These are phyloP conservation scores for Yarrowia bubula DNA, from an alignment of 805 yeast species.

Conservation along the genomic window DNA sequence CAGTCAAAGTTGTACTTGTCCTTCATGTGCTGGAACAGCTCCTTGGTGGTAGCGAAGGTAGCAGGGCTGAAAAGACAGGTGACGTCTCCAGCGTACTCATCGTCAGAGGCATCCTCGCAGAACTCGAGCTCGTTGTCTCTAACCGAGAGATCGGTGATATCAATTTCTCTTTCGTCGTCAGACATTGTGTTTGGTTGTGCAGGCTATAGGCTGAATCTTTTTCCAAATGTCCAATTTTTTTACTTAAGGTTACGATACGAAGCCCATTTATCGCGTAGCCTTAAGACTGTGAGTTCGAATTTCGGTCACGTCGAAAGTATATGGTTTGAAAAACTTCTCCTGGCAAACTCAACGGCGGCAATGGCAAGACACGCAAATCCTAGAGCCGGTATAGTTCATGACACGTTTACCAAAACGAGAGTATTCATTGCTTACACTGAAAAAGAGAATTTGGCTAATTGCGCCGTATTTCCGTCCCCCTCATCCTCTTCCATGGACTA, in stretches of 20 bases:
- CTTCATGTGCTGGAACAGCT: conserved; percentile 32
- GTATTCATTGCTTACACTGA: not conserved
- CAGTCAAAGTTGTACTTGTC: conserved; percentile 33
- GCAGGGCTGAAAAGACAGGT: conserved; percentile 32
- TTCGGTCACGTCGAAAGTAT: not conserved
- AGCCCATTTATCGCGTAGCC: not conserved
- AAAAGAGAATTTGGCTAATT: not conserved
- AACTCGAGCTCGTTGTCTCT: conserved; percentile 35
- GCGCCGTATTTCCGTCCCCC: not conserved
- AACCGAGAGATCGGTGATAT: conserved; percentile 32
- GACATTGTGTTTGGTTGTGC: conserved; percentile 1
- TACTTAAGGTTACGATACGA: conserved; percentile 14
- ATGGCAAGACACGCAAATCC: conserved; percentile 1
- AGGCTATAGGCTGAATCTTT: not conserved
- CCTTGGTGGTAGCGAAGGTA: conserved; percentile 29
- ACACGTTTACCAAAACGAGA: not conserved
- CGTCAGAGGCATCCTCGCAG: conserved; percentile 34
- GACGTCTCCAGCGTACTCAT: conserved; percentile 32
- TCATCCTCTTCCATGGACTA: not conserved
- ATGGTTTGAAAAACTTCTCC: not conserved
- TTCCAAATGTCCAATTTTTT: conserved; percentile 10
- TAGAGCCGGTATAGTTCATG: not conserved
- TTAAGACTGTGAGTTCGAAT: not conserved
- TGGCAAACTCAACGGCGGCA: not conserved
- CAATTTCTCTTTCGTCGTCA: conserved; percentile 28